phyloP scores from a whole-genome alignment of 2,329 filamentous ascomycete species.

The Trichoderma arundinaceum region DNA sequence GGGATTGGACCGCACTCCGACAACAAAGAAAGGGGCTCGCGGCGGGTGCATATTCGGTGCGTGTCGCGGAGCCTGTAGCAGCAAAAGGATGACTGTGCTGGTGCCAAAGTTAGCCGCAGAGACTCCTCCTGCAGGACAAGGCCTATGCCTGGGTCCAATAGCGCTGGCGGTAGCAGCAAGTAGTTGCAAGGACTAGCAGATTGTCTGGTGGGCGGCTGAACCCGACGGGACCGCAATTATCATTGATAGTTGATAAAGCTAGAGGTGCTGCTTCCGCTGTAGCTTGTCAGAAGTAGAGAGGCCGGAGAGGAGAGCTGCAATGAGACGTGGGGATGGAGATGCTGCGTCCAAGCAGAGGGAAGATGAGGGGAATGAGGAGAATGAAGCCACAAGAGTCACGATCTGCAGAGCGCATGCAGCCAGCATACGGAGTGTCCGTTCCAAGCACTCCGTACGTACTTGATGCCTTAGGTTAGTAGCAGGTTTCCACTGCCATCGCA shows the following conservation, averaged over 20 bases:
- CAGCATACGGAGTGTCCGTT: too few relatives aligned
- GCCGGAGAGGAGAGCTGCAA: not conserved
- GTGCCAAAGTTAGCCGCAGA: not conserved
- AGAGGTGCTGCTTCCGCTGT: constrained; percentile 12
- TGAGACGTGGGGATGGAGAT: not conserved
- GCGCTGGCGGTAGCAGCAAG: constrained; percentile 1
- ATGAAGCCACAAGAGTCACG: not conserved
- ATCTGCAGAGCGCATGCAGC: constrained; percentile 7
- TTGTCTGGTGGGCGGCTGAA: constrained; percentile 20
- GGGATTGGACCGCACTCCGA: constrained; percentile 27
- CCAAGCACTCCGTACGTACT: not conserved
- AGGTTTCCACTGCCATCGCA: not conserved
- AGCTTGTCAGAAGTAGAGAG: constrained; percentile 7
- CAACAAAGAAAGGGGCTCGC: constrained; percentile 19
- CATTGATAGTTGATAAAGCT: constrained; percentile 15
- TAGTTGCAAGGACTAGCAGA: constrained; percentile 14
- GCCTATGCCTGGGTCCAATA: constrained; percentile 1
- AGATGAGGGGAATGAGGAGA: not conserved
- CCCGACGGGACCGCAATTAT: constrained; percentile 14
- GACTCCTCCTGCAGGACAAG: constrained; percentile 9
- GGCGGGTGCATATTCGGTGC: constrained; percentile 15
- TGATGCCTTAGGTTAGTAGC: not conserved
- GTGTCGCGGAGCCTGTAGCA: constrained; percentile 6
- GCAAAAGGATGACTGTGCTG: not conserved
- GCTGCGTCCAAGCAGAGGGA: not conserved